These are phyloP conservation scores for Aspergillus tamarii DNA, from an alignment of 2,329 filamentous ascomycete species.

Conservation along the genomic window DNA sequence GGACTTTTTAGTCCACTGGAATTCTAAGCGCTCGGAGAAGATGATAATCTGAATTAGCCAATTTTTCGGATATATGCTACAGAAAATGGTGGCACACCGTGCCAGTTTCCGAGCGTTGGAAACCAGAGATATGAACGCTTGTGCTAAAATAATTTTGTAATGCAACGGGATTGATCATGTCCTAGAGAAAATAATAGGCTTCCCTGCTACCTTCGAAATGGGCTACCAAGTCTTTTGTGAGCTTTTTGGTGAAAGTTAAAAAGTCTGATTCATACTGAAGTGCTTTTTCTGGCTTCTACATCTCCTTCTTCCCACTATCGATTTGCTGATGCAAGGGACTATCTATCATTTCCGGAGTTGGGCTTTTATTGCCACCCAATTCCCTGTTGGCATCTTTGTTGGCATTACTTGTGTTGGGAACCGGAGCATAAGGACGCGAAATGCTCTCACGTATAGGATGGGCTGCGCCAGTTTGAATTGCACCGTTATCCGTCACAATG, in stretches of 20 bases:
- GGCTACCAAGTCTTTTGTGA: too few relatives aligned
- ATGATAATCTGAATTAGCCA: too few relatives aligned
- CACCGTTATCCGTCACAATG: slow-evolving; percentile 26
- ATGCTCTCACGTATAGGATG: slow-evolving; percentile 33
- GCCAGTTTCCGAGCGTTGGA: too few relatives aligned
- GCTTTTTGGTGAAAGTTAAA: background rate
- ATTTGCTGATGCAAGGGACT: background rate
- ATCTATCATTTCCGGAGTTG: background rate
- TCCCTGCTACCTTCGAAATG: too few relatives aligned
- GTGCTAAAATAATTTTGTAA: too few relatives aligned
- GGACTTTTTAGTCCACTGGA: too few relatives aligned
- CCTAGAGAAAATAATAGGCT: too few relatives aligned
- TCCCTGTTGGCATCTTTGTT: slow-evolving; percentile 27
- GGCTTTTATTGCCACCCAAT: background rate
- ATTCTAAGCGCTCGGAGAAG: too few relatives aligned
- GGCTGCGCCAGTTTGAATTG: slow-evolving; percentile 26
- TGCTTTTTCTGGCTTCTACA: background rate
- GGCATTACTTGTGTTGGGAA: slow-evolving; percentile 30
- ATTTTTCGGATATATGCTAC: too few relatives aligned
- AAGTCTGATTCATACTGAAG: background rate
- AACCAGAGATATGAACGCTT: too few relatives aligned
- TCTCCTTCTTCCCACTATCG: background rate
- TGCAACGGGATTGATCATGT: too few relatives aligned
- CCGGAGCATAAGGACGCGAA: slow-evolving; percentile 31
- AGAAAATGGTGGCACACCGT: too few relatives aligned